Conservation (phyloP, 129 eudicot species). For the Erigeron canadensis region DNA sequence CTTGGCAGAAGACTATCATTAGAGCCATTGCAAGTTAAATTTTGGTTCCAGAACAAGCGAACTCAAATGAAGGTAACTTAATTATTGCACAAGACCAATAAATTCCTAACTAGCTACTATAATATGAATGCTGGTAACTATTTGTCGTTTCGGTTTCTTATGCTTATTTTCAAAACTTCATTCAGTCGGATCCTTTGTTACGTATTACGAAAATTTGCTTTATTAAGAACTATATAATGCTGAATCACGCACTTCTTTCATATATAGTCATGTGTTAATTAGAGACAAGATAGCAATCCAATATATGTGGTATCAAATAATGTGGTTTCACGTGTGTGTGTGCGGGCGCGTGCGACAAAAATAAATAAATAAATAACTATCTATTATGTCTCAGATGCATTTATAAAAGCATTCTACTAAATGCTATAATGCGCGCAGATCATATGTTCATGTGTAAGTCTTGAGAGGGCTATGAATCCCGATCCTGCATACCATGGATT, state of each 20-base stretch:
- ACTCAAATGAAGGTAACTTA: conserved; percentile 95
- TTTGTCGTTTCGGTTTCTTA: not conserved
- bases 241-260: not conserved
- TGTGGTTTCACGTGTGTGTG: not conserved
- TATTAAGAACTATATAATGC: not conserved
- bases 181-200: not conserved
- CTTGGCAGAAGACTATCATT: conserved; percentile 75
- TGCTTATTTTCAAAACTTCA: too few relatives aligned
- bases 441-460: not conserved
- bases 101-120: not conserved
- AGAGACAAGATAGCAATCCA: not conserved
- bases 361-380: too few relatives aligned
- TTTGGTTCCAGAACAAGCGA: conserved; percentile 98
- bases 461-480: not conserved
- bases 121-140: not conserved
- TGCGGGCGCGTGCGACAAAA: too few relatives aligned
- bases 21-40: conserved; percentile 93
- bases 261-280: not conserved
- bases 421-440: not conserved
- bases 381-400: not conserved
- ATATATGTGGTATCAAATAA: conserved; percentile 20
- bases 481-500: not conserved
- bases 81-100: not conserved
- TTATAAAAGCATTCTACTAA: not conserved
- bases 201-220: not conserved